Evolutionary conservation across 2,329 filamentous ascomycete genomes (phyloP), one percentile per base, ranked within the genome.

Genomic region (Proliferodiscus dingleyae): DNA sequence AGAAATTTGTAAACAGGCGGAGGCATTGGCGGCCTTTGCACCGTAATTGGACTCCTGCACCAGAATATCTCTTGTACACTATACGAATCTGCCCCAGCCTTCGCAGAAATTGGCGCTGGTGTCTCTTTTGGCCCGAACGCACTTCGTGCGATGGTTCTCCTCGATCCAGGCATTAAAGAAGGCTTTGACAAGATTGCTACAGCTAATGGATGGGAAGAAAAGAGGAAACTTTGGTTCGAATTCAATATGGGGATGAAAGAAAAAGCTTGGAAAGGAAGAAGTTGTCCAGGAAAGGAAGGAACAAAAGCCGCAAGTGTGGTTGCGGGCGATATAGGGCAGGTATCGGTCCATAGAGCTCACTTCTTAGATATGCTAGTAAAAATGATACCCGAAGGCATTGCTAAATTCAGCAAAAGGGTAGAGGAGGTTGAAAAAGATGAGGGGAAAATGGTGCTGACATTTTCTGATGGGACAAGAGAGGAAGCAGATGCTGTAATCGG

Each of bases 401-500:
- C 64, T 3, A 33, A 58, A 36, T 65, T 69, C 42, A 55, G 59
- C 1, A 68, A 69, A 50, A 57, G 61, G 22, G 38, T 71, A 3
- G 60, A 65, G 7, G 47, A 52, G n/a, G 53, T 64, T 23, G 56
- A 59, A 24, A 53, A 62, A 28, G 44, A 46, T 2, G 56, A 52
- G 10, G 55, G 53, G 24, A 61, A 55, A 36, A 50, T 61, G 46
- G 19, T 48, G 5, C 37, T 74, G 40, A 59, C 57, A 4, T 74
- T 78, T 45, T 53, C 61, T 1, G 74, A 78, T 57, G 71, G 71
- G 0, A 67, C 62, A 0, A 63, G 56, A 0, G 71, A 65, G 1
- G 56, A 65, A 21, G 71, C 72, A 23, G 67, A 66, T 48, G 67
- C 69, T 1, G 73, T 80, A 0, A 68, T 85, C 45, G 80, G 77